These are phyloP conservation scores for Begonia loranthoides DNA, from an alignment of 306 rosid genomes.

Conservation along the genomic window DNA sequence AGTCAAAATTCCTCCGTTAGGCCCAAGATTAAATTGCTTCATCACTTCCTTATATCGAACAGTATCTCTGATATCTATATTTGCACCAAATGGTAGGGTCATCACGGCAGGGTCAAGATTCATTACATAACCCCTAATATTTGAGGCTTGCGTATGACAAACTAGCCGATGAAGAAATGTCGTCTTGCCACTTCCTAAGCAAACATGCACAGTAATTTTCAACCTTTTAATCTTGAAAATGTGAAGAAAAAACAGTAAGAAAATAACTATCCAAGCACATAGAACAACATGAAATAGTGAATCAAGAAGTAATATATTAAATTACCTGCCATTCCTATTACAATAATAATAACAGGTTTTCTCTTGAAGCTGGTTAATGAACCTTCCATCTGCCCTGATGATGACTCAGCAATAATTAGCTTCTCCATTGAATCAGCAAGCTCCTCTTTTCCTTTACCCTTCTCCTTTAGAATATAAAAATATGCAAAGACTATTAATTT, in stretches of 20 bases:
- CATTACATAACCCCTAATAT: conserved; percentile 59
- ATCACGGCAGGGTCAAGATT: conserved; percentile 92
- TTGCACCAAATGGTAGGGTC: conserved; percentile 70
- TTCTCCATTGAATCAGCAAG: conserved; percentile 50
- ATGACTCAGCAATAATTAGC: conserved; percentile 45
- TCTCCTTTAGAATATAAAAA: conserved; percentile 13
- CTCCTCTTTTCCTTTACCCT: conserved; percentile 41
- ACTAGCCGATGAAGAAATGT: conserved; percentile 74
- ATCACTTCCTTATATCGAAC: conserved; percentile 90
- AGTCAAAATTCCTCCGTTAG: conserved; percentile 90
- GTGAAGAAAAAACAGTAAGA: background rate
- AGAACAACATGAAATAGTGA: background rate
- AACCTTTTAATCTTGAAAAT: background rate
- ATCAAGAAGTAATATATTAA: background rate
- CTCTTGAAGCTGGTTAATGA: conserved; percentile 33
- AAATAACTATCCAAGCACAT: background rate
- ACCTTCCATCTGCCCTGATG: conserved; percentile 34
- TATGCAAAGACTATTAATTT: conserved; percentile 2
- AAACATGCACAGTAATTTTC: conserved; percentile 9
- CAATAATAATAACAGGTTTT: conserved; percentile 75
- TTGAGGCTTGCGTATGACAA: conserved; percentile 39
- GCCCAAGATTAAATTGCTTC: conserved; percentile 95
- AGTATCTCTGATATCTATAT: conserved; percentile 87
- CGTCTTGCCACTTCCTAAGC: conserved; percentile 83
- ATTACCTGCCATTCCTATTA: conserved; percentile 87